Conservation (phyloP, 208 protist genomes). For the Acanthamoeba lenticulata region DNA sequence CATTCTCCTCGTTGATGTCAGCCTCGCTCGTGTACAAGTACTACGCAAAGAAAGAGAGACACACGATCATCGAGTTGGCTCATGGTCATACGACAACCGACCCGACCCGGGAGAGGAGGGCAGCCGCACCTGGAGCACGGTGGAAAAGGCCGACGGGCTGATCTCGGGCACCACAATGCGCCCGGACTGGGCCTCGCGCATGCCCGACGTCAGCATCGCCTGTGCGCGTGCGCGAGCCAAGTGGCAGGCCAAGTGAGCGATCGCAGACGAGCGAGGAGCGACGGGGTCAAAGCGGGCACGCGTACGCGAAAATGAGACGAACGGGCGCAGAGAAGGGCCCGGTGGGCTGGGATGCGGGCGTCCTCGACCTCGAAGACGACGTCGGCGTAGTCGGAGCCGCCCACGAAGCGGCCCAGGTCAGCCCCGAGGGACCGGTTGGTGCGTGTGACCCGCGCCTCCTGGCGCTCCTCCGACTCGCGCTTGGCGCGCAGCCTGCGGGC, state of each 20-base stretch:
- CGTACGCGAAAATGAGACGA: slow-evolving; percentile 52
- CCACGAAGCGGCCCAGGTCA: background rate
- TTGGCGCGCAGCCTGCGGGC: background rate
- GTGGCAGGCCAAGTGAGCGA: background rate
- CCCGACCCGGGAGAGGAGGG: background rate
- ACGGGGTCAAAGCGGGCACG: background rate
- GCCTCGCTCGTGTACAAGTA: slow-evolving; percentile 55
- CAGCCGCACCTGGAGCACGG: background rate
- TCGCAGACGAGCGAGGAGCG: background rate
- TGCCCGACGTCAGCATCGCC: slow-evolving; percentile 56
- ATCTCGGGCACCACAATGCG: slow-evolving; percentile 18
- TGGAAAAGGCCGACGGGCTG: background rate
- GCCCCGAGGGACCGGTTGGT: background rate
- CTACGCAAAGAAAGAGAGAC: background rate
- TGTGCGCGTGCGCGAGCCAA: background rate
- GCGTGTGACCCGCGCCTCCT: background rate
- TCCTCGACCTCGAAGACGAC: slow-evolving; percentile 27
- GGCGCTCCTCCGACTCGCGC: background rate
- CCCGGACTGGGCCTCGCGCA: slow-evolving; percentile 14
- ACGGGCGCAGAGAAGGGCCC: slow-evolving; percentile 44
- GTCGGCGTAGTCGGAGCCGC: background rate
- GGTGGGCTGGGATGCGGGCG: background rate
- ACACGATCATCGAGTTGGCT: background rate
- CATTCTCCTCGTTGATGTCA: slow-evolving; percentile 53
- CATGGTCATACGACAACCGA: no score